These are phyloP conservation scores for Orbilia quercus DNA, from an alignment of 2,329 filamentous ascomycete species.

Conservation along the genomic window DNA sequence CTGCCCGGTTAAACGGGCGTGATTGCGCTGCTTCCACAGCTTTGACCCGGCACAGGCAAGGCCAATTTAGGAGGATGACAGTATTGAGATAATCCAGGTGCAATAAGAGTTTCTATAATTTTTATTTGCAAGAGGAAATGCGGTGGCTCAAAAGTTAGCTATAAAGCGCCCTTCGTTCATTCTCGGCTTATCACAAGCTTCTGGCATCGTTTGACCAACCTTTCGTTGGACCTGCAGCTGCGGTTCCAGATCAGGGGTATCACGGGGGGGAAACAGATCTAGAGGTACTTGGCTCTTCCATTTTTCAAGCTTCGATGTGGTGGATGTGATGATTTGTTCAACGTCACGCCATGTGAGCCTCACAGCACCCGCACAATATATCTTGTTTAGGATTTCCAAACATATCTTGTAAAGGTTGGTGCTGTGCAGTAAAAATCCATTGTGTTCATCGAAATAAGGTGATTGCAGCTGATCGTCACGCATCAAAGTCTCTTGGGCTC, in stretches of 20 bases:
- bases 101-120: slow-evolving; percentile 49
- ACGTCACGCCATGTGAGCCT: slow-evolving; percentile 59
- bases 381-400: slow-evolving; percentile 56
- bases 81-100: slow-evolving; percentile 58
- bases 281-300: slow-evolving; percentile 36
- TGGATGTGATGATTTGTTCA: slow-evolving; percentile 55
- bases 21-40: slow-evolving; percentile 53
- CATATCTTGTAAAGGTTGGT: slow-evolving; percentile 59
- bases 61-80: slow-evolving; percentile 57
- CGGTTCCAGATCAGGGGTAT: slow-evolving; percentile 21
- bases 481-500: slow-evolving; percentile 13
- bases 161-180: slow-evolving; percentile 17
- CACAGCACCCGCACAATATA: slow-evolving; percentile 59
- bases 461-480: slow-evolving; percentile 14
- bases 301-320: slow-evolving; percentile 34
- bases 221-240: slow-evolving; percentile 50
- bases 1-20: slow-evolving; percentile 59
- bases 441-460: slow-evolving; percentile 35
- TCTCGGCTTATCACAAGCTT: slow-evolving; percentile 26
- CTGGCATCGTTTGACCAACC: slow-evolving; percentile 34
- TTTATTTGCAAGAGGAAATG: slow-evolving; percentile 29
- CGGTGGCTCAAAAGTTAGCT: slow-evolving; percentile 28
- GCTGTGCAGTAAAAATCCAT: slow-evolving; percentile 59
- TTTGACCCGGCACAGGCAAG: slow-evolving; percentile 59
- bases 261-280: slow-evolving; percentile 28